Conservation (phyloP, 352 stramenopile species). For the Halophytophthora polymorphica region DNA sequence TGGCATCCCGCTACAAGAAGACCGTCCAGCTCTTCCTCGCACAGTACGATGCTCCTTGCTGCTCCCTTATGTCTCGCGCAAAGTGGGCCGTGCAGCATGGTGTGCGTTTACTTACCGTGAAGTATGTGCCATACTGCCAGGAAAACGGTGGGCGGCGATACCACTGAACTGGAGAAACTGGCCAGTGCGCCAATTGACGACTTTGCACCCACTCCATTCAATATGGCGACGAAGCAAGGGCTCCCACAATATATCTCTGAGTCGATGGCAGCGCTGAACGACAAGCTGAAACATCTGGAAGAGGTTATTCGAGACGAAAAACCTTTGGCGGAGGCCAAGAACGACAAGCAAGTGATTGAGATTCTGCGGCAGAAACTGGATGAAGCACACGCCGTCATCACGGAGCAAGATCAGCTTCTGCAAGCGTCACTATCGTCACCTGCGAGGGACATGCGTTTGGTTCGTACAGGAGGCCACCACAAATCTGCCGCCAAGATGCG, state of each 20-base stretch:
- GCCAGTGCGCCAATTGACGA: slow-evolving; percentile 57
- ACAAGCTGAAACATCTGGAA: slow-evolving; percentile 57
- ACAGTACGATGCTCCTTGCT: slow-evolving; percentile 36
- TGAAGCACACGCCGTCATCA: slow-evolving; percentile 59
- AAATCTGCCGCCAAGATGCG: slow-evolving; percentile 5
- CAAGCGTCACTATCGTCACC: slow-evolving; percentile 48
- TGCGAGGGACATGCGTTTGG: slow-evolving; percentile 4
- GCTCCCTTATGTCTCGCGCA: too few species aligned
- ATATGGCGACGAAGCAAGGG: slow-evolving; percentile 58
- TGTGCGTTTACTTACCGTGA: slow-evolving; percentile 2
- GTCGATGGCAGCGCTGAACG: slow-evolving; percentile 42
- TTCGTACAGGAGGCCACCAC: slow-evolving; percentile 6
- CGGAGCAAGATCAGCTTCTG: slow-evolving; percentile 66
- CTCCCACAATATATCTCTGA: slow-evolving; percentile 48
- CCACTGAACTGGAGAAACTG: slow-evolving; percentile 46
- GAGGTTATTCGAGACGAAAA: slow-evolving; percentile 46
- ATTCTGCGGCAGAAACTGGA: slow-evolving; percentile 63
- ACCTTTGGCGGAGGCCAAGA: slow-evolving; percentile 26
- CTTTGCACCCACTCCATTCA: slow-evolving; percentile 61
- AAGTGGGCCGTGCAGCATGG: background rate
- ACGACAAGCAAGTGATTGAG: slow-evolving; percentile 40
- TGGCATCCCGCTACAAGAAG: slow-evolving; percentile 74
- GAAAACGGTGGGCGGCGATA: slow-evolving; percentile 40
- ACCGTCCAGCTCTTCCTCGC: slow-evolving; percentile 65
- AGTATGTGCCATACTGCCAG: too few species aligned